These are phyloP conservation scores for Zasmidium angulare DNA, from an alignment of 2,329 filamentous ascomycete species.

Conservation along the genomic window DNA sequence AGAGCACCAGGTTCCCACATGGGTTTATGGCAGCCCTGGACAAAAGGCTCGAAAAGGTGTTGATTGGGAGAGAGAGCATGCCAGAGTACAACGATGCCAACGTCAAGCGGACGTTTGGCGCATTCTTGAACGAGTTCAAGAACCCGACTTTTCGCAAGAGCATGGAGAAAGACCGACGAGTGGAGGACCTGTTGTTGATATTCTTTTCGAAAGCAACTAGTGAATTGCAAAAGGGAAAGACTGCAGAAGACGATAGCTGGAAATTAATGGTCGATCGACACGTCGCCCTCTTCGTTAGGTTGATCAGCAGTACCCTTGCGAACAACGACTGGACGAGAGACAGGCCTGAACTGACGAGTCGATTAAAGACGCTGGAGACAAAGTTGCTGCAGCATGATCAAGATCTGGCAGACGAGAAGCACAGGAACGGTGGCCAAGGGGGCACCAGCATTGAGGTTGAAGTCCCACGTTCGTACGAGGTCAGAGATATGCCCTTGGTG, in stretches of 20 bases:
- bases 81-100: constrained; percentile 88
- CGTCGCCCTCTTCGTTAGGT: constrained; percentile 87
- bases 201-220: constrained; percentile 96
- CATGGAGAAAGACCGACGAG: constrained; percentile 89
- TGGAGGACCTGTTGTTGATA: constrained; percentile 90
- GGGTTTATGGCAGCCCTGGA: constrained; percentile 69
- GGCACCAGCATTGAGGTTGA: constrained; percentile 74
- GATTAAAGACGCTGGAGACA: constrained; percentile 80
- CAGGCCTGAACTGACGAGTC: constrained; percentile 76
- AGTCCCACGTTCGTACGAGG: constrained; percentile 81
- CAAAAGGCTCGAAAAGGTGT: constrained; percentile 76
- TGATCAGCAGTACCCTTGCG: constrained; percentile 76
- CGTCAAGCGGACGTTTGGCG: constrained; percentile 90
- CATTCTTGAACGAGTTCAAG: constrained; percentile 90
- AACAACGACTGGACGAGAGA: constrained; percentile 84
- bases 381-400: constrained; percentile 94
- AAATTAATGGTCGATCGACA: constrained; percentile 91
- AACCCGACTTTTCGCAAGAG: constrained; percentile 83
- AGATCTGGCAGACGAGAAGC: constrained; percentile 67
- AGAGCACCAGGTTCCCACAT: constrained; percentile 70
- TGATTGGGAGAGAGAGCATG: constrained; percentile 78
- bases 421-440: constrained; percentile 57
- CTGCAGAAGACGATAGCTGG: constrained; percentile 80
- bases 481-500: constrained; percentile 96
- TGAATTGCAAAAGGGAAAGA: constrained; percentile 76